A percentile compares a stretch with the other conserved stretches of the same genome.
phyloP scores from a whole-genome alignment of 2,329 filamentous ascomycete genomes.

The Pseudogymnoascus sp. region DNA sequence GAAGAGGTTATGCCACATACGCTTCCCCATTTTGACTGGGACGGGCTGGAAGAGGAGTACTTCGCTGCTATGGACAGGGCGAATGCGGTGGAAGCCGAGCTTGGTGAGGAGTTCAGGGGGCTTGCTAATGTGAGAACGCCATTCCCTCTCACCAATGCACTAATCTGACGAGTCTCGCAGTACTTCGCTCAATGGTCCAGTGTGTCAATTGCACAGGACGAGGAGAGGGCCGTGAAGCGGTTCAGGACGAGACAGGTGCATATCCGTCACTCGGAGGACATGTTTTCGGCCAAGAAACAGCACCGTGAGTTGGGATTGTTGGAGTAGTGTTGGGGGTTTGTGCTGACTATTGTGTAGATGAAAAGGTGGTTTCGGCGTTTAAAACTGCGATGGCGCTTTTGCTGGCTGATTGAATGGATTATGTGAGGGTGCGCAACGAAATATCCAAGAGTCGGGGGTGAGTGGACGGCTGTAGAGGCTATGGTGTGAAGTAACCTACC shows the following conservation, averaged over 20 bases:
- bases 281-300: conserved; percentile 62
- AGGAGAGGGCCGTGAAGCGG: conserved; percentile 70
- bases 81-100: conserved; percentile 52
- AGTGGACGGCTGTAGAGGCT: neutral
- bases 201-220: conserved; percentile 62
- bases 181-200: conserved; percentile 74
- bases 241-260: conserved; percentile 72
- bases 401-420: neutral
- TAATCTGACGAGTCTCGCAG: conserved; percentile 36
- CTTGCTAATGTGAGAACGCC: conserved; percentile 51
- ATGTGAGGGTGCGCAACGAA: neutral
- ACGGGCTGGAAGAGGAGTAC: conserved; percentile 63
- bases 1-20: conserved; percentile 5
- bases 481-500: neutral
- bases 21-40: conserved; percentile 58
- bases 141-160: neutral
- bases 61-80: conserved; percentile 55
- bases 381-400: conserved; percentile 52
- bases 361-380: conserved; percentile 53
- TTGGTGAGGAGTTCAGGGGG: conserved; percentile 57
- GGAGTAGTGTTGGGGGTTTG: neutral
- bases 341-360: conserved; percentile 32
- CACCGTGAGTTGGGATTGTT: conserved; percentile 55
- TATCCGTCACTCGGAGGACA: conserved; percentile 65
- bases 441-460: neutral